Base-by-base conservation (phyloP, 2,329 filamentous ascomycete genomes). In the Elsinoe australis region DNA sequence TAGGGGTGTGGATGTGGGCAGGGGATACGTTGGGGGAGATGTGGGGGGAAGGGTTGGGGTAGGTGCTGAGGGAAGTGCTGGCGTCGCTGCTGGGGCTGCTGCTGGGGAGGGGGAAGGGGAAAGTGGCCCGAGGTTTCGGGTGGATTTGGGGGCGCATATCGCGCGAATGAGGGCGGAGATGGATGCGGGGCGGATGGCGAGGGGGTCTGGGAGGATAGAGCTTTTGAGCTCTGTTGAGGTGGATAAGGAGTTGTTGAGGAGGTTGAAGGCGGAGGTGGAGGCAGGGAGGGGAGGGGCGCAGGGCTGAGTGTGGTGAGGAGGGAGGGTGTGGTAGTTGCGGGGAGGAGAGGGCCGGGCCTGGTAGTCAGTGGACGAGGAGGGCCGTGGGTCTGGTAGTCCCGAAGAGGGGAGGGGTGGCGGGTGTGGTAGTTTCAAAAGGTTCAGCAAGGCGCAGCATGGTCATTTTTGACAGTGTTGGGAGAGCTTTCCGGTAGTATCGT, bases 361-460 rank as follows among this genome's bases (percentile, higher is more conserved):
- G 6, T 17, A n/a, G 32, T 7, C 4, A 4, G n/a, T 5, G 32
- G n/a, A 35, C 14, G 14, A 7, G 14, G 32, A 5, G 4, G 10
- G 21, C 18, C 5, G 28, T 5, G 21, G 21, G 18, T 24, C 12
- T 21, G 36, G 35, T 19, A 5, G n/a, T n/a, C n/a, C n/a, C n/a
- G n/a, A n/a, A n/a, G n/a, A 12, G 22, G 36, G 7, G 18, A 15
- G 36, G 28, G 19, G 36, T 21, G 28, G 2, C 15, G 8, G 36
- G 14, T 5, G 36, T 28, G 36, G 36, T 41, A 41, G 36, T 41
- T 41, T 15, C 28, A n/a, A n/a, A n/a, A n/a, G n/a, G n/a, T n/a
- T n/a, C n/a, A n/a, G n/a, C n/a, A n/a, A n/a, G n/a, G n/a, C n/a
- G n/a, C n/a, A n/a, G n/a, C n/a, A n/a, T n/a, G n/a, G n/a, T n/a